Conservation (phyloP, 2,329 filamentous ascomycete species). For the Nemania abortiva region DNA sequence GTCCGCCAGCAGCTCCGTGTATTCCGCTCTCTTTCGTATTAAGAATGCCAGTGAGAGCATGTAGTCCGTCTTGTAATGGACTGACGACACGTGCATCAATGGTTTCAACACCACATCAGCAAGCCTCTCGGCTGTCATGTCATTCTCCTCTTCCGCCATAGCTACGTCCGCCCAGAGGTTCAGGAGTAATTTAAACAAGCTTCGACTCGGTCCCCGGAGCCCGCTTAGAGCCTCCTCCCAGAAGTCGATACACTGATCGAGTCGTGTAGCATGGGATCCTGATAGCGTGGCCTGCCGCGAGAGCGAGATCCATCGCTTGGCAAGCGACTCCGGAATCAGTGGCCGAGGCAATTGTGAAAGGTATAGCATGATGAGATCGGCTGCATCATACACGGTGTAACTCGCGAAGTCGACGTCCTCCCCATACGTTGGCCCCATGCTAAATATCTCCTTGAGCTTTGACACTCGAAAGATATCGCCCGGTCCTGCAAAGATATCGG, state of each 20-base stretch:
- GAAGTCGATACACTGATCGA: constrained; percentile 60
- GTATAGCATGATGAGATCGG: constrained; percentile 56
- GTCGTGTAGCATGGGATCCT: constrained; percentile 51
- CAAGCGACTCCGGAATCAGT: constrained; percentile 55
- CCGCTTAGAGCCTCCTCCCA: constrained; percentile 60
- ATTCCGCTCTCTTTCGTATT: constrained; percentile 58
- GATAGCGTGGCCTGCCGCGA: constrained; percentile 56
- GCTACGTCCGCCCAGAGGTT: constrained; percentile 60
- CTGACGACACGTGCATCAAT: constrained; percentile 54
- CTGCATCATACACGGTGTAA: constrained; percentile 57
- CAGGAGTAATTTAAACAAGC: constrained; percentile 58
- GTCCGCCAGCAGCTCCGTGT: constrained; percentile 53
- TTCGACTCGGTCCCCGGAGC: constrained; percentile 54
- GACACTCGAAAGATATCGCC: constrained; percentile 52
- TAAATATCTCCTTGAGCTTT: constrained; percentile 55
- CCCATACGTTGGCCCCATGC: constrained; percentile 54
- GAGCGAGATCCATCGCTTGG: constrained; percentile 57
- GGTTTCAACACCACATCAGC: constrained; percentile 55
- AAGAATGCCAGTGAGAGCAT: constrained; percentile 60
- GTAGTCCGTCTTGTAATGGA: constrained; percentile 55
- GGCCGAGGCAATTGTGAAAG: constrained; percentile 56
- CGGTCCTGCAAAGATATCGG: constrained; percentile 55
- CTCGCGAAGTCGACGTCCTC: constrained; percentile 54
- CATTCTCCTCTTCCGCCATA: constrained; percentile 54
- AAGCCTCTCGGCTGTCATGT: constrained; percentile 60